phyloP scores from a whole-genome alignment of 352 stramenopile species.

The Pythium volutum region DNA sequence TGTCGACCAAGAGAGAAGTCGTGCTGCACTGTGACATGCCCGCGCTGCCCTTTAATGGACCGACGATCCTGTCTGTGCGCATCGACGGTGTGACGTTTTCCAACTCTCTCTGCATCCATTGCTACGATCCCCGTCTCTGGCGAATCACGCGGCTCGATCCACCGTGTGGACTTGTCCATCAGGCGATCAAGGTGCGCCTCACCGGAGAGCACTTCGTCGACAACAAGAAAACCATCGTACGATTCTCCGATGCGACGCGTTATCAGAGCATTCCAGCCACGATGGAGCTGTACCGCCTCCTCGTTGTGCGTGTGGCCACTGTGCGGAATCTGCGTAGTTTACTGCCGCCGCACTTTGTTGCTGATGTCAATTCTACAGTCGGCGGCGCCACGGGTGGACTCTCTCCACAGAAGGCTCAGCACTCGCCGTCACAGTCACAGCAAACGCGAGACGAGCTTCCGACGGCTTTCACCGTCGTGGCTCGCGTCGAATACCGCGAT shows the following conservation, averaged over 20 bases:
- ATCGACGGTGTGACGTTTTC: constrained; percentile 57
- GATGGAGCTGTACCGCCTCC: constrained; percentile 46
- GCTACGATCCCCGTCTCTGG: constrained; percentile 64
- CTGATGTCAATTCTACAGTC: background rate
- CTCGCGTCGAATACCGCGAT: constrained; percentile 45
- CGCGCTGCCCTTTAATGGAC: constrained; percentile 45
- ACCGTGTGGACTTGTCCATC: constrained; percentile 40
- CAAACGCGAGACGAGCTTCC: constrained; percentile 32
- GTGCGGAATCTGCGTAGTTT: constrained; percentile 46
- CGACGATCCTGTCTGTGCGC: constrained; percentile 41
- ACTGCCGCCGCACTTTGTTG: constrained; percentile 28
- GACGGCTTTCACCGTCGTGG: constrained; percentile 36
- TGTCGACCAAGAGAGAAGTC: background rate
- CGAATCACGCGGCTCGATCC: constrained; percentile 38
- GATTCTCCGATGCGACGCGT: constrained; percentile 42
- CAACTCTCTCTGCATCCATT: constrained; percentile 62
- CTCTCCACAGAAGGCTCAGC: constrained; percentile 15
- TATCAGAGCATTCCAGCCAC: constrained; percentile 34
- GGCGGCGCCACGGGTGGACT: background rate
- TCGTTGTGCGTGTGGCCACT: constrained; percentile 47
- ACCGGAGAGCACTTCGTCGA: constrained; percentile 66
- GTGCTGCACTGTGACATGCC: constrained; percentile 61
- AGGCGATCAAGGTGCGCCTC: constrained; percentile 35
- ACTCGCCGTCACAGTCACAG: constrained; percentile 15
- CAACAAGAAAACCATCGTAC: constrained; percentile 55